A percentile compares a stretch with the other conserved stretches of the same genome.
phyloP scores from a whole-genome alignment of 2,329 filamentous ascomycete genomes.

The Cordyceps fumosorosea region DNA sequence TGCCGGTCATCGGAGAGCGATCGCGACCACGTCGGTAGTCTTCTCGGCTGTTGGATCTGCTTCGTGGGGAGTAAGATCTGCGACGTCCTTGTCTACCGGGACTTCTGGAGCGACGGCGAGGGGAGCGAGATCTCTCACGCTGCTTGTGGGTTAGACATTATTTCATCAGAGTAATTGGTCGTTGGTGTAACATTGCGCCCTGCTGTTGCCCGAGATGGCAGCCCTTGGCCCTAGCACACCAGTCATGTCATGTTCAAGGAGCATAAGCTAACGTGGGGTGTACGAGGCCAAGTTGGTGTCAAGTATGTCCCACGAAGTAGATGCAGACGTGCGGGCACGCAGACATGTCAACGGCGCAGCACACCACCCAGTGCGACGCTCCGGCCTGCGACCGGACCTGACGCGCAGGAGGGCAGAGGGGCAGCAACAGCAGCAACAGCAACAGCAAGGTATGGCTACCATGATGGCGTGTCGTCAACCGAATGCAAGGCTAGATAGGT shows the following conservation, averaged over 20 bases:
- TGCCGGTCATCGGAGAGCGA: conserved; percentile 79
- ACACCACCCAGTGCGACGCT: not conserved
- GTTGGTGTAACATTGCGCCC: conserved; percentile 25
- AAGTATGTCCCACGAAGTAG: not conserved
- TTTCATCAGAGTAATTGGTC: conserved; percentile 7
- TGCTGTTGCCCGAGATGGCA: conserved; percentile 2
- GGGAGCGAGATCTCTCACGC: conserved; percentile 79
- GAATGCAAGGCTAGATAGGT: conserved; percentile 9
- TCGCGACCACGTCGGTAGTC: conserved; percentile 68
- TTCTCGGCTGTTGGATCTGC: conserved; percentile 68
- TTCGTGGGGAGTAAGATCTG: conserved; percentile 72
- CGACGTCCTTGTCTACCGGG: conserved; percentile 62
- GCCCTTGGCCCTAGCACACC: not conserved
- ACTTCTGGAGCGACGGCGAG: conserved; percentile 78
- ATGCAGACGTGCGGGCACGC: not conserved
- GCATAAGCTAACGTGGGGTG: not conserved
- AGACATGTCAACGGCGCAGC: not conserved
- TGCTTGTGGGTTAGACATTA: conserved; percentile 35
- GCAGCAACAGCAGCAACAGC: not conserved
- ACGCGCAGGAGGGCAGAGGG: not conserved
- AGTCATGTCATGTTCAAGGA: not conserved
- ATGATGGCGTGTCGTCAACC: not conserved
- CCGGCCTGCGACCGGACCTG: not conserved
- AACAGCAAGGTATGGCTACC: not conserved
- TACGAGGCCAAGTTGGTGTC: not conserved